Evolutionary conservation across 805 yeast genomes (phyloP).

Genomic region (Candida tammaniensis): DNA sequence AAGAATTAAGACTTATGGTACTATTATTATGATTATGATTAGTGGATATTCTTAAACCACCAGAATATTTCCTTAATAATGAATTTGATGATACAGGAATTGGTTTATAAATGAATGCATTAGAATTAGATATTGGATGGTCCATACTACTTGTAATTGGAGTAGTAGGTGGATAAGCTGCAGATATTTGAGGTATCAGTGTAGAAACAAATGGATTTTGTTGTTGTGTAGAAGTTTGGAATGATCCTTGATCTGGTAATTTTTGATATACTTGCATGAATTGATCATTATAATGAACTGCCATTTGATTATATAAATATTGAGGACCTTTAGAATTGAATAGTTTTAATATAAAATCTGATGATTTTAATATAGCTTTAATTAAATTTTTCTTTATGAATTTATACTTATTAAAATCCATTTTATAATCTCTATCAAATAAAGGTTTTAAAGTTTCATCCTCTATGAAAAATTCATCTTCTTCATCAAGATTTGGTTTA

Average conservation of each 20-base stretch:
- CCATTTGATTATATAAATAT: constrained; percentile 21
- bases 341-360: constrained; percentile 25
- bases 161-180: constrained; percentile 2
- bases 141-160: background rate
- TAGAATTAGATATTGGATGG: background rate
- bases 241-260: constrained; percentile 2
- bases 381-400: constrained; percentile 25
- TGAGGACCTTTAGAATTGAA: constrained; percentile 30
- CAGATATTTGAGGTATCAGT: constrained; percentile 5
- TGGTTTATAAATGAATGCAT: constrained; percentile 13
- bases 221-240: background rate
- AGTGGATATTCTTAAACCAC: constrained; percentile 8
- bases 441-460: background rate
- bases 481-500: constrained; percentile 8
- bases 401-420: constrained; percentile 17
- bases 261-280: constrained; percentile 8
- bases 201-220: too few species aligned
- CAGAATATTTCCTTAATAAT: constrained; percentile 10
- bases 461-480: constrained; percentile 12
- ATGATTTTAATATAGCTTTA: constrained; percentile 23
- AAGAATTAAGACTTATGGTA: constrained; percentile 26
- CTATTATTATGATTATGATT: constrained; percentile 22
- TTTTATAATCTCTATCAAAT: background rate
- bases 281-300: constrained; percentile 11
- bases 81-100: constrained; percentile 10